Conservation (phyloP, 108 stramenopile species). For the Nannochloropsis salina region DNA sequence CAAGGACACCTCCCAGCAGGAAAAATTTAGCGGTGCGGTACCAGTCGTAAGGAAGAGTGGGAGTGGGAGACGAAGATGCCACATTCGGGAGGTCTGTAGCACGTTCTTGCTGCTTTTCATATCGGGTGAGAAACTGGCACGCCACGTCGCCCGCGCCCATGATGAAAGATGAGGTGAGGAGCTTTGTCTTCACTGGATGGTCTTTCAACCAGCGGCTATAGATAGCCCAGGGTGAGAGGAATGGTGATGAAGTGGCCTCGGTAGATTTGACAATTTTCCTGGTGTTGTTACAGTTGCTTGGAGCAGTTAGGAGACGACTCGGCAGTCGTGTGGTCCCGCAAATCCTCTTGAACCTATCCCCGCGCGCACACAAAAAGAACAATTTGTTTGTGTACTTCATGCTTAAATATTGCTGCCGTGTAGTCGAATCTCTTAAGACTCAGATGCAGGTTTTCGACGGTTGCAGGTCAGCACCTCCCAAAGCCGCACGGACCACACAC, state of each 20-base stretch:
- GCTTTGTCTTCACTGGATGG: background rate
- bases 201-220: background rate
- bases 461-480: no score
- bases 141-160: background rate
- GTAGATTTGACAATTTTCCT: no score
- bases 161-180: background rate
- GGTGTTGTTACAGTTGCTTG: no score
- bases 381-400: no score
- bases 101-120: background rate
- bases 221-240: background rate
- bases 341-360: no score
- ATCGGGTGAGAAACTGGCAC: background rate
- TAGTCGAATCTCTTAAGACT: no score
- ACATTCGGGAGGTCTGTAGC: background rate
- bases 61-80: background rate
- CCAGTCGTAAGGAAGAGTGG: conserved; percentile 2
- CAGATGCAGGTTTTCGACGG: no score
- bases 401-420: no score
- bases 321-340: no score
- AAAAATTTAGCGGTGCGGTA: background rate
- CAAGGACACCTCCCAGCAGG: background rate
- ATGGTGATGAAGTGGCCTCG: background rate
- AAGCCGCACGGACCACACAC: no score
- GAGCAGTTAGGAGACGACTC: no score
- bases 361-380: no score